These are phyloP conservation scores for Melastoma malabathricum DNA, from an alignment of 345 rosid species.

Conservation along the genomic window DNA sequence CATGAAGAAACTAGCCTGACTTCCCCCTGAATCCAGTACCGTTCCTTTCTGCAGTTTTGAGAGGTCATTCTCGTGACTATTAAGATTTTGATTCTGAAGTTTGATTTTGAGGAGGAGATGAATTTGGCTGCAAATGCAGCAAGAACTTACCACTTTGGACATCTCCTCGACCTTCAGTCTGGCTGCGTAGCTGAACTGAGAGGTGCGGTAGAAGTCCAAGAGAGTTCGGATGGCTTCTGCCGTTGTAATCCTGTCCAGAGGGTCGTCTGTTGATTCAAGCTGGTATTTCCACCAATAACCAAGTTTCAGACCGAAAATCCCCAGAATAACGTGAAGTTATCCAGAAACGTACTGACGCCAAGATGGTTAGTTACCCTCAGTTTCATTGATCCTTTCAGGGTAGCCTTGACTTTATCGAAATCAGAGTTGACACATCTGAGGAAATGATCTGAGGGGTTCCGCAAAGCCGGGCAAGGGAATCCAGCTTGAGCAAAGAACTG, in stretches of 20 bases:
- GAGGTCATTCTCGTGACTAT: neutral
- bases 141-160: slow-evolving; percentile 63
- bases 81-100: no score
- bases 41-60: slow-evolving; percentile 63
- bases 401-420: slow-evolving; percentile 93
- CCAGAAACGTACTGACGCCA: no score
- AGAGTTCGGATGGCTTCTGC: slow-evolving; percentile 70
- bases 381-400: slow-evolving; percentile 88
- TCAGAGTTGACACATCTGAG: slow-evolving; percentile 87
- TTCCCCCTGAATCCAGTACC: slow-evolving; percentile 65
- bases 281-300: slow-evolving; percentile 6
- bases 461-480: slow-evolving; percentile 87
- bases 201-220: slow-evolving; percentile 43
- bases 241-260: slow-evolving; percentile 74
- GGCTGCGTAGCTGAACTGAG: slow-evolving; percentile 47
- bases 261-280: slow-evolving; percentile 78
- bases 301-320: no score
- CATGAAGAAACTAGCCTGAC: slow-evolving; percentile 19
- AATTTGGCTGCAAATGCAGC: neutral
- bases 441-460: slow-evolving; percentile 97
- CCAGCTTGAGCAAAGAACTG: slow-evolving; percentile 99
- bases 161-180: slow-evolving; percentile 69
- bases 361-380: slow-evolving; percentile 34
- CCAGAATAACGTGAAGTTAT: no score
- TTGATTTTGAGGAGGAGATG: no score